Percentiles rank a stretch among this genome's conserved stretches.
Conservation (phyloP, 345 rosid genomes). For the Aegle marmelos region DNA sequence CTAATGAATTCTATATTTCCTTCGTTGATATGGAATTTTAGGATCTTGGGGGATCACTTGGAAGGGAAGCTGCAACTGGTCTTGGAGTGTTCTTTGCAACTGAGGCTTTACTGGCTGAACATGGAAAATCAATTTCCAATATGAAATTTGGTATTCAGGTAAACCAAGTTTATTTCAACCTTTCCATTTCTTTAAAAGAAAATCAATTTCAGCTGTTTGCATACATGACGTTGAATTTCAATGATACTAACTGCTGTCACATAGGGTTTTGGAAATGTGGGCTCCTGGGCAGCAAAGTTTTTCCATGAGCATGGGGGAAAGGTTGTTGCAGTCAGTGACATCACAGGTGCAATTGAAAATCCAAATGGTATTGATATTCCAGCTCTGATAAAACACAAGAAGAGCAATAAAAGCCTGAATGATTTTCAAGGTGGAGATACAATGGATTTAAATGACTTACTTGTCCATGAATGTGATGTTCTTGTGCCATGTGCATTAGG, state of each 20-base stretch:
- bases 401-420: conserved; percentile 19
- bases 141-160: conserved; percentile 42
- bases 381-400: conserved; percentile 39
- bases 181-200: not conserved
- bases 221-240: not conserved
- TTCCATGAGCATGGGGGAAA: conserved; percentile 89
- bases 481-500: conserved; percentile 40
- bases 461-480: conserved; percentile 39
- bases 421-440: conserved; percentile 31
- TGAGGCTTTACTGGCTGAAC: conserved; percentile 41
- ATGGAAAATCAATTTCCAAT: conserved; percentile 30
- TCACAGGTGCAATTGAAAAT: conserved; percentile 39
- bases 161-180: not conserved
- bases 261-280: conserved; percentile 95
- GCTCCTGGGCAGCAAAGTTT: conserved; percentile 81
- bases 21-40: conserved; percentile 7
- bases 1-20: not conserved
- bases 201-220: not conserved
- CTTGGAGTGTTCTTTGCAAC: conserved; percentile 42
- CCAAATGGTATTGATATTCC: conserved; percentile 67
- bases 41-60: conserved; percentile 58
- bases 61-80: conserved; percentile 56
- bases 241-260: not conserved
- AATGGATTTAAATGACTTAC: conserved; percentile 28
- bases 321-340: conserved; percentile 51